Evolutionary conservation across 805 yeast species (phyloP).

Genomic region (Teunomyces cretensis): DNA sequence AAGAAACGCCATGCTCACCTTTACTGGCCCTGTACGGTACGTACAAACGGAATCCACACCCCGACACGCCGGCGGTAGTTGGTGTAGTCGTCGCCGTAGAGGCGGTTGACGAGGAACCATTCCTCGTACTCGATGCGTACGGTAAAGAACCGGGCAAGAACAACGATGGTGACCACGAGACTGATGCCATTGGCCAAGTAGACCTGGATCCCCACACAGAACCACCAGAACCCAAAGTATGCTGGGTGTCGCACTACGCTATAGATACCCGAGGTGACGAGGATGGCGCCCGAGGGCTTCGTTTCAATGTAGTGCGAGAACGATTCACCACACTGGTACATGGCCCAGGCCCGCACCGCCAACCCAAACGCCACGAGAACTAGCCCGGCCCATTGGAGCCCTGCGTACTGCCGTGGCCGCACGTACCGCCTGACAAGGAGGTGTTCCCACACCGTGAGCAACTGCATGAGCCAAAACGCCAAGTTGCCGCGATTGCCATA

Average conservation of each 20-base stretch:
- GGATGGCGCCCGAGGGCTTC: constrained; percentile 9
- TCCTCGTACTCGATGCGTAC: constrained; percentile 37
- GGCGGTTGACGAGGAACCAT: constrained; percentile 22
- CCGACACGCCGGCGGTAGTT: constrained; percentile 22
- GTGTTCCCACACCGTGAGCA: constrained; percentile 23
- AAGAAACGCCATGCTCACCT: too few relatives aligned
- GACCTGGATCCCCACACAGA: constrained; percentile 32
- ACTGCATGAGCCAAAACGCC: constrained; percentile 30
- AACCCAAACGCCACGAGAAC: constrained; percentile 23
- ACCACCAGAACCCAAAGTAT: constrained; percentile 37
- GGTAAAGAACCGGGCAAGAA: constrained; percentile 26
- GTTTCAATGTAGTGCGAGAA: constrained; percentile 35
- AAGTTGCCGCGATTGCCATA: constrained; percentile 35
- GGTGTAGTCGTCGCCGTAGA: constrained; percentile 29
- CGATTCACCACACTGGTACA: constrained; percentile 33
- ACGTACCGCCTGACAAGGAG: constrained; percentile 4
- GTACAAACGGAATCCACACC: constrained; percentile 25
- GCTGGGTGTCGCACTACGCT: constrained; percentile 35
- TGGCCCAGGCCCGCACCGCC: constrained; percentile 25
- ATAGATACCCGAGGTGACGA: constrained; percentile 37
- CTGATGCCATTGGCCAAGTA: constrained; percentile 22
- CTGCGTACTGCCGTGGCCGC: too few relatives aligned
- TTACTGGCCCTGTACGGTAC: too few relatives aligned
- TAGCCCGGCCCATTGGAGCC: constrained; percentile 13
- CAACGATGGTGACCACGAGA: constrained; percentile 13